Evolutionary conservation across 2,329 filamentous ascomycete genomes (phyloP).

Genomic region (Ophiostoma triangulosporum): DNA sequence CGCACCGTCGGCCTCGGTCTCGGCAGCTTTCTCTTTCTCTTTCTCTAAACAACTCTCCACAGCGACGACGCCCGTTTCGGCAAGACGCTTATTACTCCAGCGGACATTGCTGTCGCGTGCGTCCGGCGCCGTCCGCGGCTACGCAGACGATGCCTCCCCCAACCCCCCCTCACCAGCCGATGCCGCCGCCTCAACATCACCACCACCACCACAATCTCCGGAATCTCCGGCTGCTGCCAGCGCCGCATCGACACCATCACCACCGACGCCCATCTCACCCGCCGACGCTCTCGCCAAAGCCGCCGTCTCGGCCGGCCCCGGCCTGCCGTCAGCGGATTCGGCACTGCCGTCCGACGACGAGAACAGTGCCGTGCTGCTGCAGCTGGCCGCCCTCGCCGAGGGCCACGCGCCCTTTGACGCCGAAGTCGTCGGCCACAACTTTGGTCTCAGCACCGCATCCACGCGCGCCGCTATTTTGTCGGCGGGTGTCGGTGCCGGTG

Average conservation of each 20-base stretch:
- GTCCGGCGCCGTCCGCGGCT: constrained; percentile 15
- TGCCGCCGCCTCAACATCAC: not conserved
- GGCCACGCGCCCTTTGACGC: constrained; percentile 21
- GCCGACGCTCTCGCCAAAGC: not conserved
- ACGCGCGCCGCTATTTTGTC: constrained; percentile 1
- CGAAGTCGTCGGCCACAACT: constrained; percentile 52
- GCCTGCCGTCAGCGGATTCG: not conserved
- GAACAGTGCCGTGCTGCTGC: constrained; percentile 28
- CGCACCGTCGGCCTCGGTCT: not conserved
- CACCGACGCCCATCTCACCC: not conserved
- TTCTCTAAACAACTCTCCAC: not conserved
- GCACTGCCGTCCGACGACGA: constrained; percentile 14
- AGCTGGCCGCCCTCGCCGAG: constrained; percentile 22
- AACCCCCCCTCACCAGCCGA: not conserved
- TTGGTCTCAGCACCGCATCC: constrained; percentile 46
- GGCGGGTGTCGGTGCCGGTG: not conserved
- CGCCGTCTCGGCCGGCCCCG: not conserved
- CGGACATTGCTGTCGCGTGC: constrained; percentile 9
- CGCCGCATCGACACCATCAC: not conserved
- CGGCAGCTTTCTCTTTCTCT: not conserved
- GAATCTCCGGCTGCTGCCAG: not conserved
- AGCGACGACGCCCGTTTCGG: not conserved
- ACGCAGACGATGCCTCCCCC: constrained; percentile 16
- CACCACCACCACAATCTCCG: not conserved
- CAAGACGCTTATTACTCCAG: not conserved